phyloP scores from a whole-genome alignment of 192 early-diverging fungal species.

The Coemansia guatemalensis region DNA sequence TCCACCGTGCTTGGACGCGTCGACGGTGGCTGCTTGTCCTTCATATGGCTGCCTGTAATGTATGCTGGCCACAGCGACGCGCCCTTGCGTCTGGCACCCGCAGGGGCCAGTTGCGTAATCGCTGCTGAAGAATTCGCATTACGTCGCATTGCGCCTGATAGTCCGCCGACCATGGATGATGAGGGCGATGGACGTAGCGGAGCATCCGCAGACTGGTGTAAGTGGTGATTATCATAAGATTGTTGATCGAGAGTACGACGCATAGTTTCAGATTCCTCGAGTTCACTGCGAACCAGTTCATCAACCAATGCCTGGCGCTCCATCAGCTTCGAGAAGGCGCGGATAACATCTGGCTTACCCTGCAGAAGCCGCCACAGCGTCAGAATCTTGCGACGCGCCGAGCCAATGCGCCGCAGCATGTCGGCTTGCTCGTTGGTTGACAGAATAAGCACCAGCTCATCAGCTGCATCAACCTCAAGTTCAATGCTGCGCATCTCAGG shows the following conservation, averaged over 20 bases:
- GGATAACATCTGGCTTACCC: slow-evolving; percentile 73
- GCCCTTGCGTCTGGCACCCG: slow-evolving; percentile 6
- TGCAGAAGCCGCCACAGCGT: slow-evolving; percentile 66
- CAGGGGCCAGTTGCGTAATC: slow-evolving; percentile 9
- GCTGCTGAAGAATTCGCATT: slow-evolving; percentile 9
- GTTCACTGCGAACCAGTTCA: not conserved
- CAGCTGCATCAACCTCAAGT: slow-evolving; percentile 92
- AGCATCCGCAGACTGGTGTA: slow-evolving; percentile 4
- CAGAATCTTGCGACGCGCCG: slow-evolving; percentile 69
- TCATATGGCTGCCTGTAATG: slow-evolving; percentile 8
- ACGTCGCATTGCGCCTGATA: slow-evolving; percentile 7
- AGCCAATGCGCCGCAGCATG: slow-evolving; percentile 74
- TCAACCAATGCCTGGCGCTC: slow-evolving; percentile 39
- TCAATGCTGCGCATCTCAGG: slow-evolving; percentile 87
- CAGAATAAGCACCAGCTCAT: slow-evolving; percentile 91
- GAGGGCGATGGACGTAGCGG: slow-evolving; percentile 3
- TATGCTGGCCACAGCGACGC: slow-evolving; percentile 15
- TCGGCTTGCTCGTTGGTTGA: slow-evolving; percentile 85
- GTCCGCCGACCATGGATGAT: not conserved
- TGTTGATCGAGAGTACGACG: not conserved
- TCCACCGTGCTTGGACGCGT: slow-evolving; percentile 26
- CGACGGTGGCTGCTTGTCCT: slow-evolving; percentile 14
- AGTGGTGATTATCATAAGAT: not conserved
- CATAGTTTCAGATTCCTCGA: slow-evolving; percentile 7
- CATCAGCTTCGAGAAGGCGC: slow-evolving; percentile 67